A percentile compares a stretch with the other conserved stretches of the same genome.
Conservation (phyloP, 31 red algal genomes). For the Odonthalia washingtoniensis region DNA sequence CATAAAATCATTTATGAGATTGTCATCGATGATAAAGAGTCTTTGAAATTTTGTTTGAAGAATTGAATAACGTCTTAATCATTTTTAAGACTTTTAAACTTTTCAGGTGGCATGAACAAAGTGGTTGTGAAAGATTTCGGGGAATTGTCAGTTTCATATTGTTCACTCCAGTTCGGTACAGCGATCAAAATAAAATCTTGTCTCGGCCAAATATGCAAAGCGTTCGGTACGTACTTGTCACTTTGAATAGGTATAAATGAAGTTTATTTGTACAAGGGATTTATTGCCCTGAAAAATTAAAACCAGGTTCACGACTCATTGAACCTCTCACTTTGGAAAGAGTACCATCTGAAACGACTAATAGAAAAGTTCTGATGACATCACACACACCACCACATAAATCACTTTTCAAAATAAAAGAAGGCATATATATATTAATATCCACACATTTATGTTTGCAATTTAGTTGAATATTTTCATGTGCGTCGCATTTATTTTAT, state of each 20-base stretch:
- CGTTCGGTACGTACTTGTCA: conserved; percentile 53
- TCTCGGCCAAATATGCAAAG: conserved; percentile 97
- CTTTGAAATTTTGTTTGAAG: conserved; percentile 80
- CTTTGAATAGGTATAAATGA: conserved; percentile 48
- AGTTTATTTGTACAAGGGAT: conserved; percentile 93
- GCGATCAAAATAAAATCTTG: conserved; percentile 98
- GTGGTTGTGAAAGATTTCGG: too few relatives aligned
- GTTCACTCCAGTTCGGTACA: conserved; percentile 89
- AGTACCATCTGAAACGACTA: conserved; percentile 94
- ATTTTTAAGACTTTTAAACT: too few relatives aligned
- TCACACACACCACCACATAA: not conserved
- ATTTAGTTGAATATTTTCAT: conserved; percentile 17
- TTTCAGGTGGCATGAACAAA: too few relatives aligned
- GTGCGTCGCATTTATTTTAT: conserved; percentile 65
- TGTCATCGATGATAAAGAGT: conserved; percentile 81
- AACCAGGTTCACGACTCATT: conserved; percentile 63
- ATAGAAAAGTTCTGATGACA: conserved; percentile 50
- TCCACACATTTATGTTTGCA: too few relatives aligned
- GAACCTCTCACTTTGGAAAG: conserved; percentile 85
- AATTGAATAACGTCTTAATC: conserved; percentile 62
- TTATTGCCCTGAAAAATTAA: conserved; percentile 89
- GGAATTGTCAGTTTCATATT: too few relatives aligned
- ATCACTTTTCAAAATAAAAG: conserved; percentile 50
- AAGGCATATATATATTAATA: conserved; percentile 62
- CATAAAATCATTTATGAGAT: conserved; percentile 61